Evolutionary conservation across 495 filamentous ascomycete genomes (phyloP).

Genomic region (Annulohypoxylon moriforme): DNA sequence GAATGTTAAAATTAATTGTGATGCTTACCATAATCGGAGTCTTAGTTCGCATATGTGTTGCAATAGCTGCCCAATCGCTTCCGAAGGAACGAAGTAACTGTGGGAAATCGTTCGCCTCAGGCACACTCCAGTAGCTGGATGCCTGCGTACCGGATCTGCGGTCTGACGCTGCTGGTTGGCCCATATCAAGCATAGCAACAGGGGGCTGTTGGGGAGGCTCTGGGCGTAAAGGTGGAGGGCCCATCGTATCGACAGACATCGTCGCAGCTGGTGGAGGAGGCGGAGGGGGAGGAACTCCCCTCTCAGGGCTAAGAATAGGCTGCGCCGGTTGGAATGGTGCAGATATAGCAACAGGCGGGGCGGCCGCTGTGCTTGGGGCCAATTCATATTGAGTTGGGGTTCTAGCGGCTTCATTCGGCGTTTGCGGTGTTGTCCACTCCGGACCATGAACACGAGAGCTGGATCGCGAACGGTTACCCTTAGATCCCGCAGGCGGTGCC

Average conservation of each 20-base stretch:
- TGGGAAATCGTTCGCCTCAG: constrained; percentile 86
- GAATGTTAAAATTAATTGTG: constrained; percentile 11
- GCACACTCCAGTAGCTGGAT: constrained; percentile 98
- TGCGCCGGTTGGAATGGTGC: constrained; percentile 52
- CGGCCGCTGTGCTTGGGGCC: constrained; percentile 40
- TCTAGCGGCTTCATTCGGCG: constrained; percentile 50
- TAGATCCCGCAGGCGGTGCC: constrained; percentile 49
- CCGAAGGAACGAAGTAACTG: constrained; percentile 83
- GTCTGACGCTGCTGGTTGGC: constrained; percentile 52
- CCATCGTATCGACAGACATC: constrained; percentile 60
- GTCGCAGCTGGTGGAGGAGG: constrained; percentile 47
- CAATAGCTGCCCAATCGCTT: constrained; percentile 87
- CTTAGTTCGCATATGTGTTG: constrained; percentile 88
- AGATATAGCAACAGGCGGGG: constrained; percentile 50
- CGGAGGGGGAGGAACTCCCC: constrained; percentile 40
- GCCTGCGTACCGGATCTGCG: constrained; percentile 66
- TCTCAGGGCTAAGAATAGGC: constrained; percentile 53
- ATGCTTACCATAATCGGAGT: constrained; percentile 88
- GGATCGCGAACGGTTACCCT: constrained; percentile 58
- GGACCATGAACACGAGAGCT: constrained; percentile 55
- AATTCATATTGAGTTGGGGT: constrained; percentile 51
- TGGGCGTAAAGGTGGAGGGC: constrained; percentile 61
- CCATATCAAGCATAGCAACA: constrained; percentile 55
- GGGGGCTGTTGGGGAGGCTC: constrained; percentile 57
- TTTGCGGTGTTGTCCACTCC: constrained; percentile 53